phyloP scores from a whole-genome alignment of 1,284 basidiomycete species.

The Cutaneotrichosporon arboriforme region DNA sequence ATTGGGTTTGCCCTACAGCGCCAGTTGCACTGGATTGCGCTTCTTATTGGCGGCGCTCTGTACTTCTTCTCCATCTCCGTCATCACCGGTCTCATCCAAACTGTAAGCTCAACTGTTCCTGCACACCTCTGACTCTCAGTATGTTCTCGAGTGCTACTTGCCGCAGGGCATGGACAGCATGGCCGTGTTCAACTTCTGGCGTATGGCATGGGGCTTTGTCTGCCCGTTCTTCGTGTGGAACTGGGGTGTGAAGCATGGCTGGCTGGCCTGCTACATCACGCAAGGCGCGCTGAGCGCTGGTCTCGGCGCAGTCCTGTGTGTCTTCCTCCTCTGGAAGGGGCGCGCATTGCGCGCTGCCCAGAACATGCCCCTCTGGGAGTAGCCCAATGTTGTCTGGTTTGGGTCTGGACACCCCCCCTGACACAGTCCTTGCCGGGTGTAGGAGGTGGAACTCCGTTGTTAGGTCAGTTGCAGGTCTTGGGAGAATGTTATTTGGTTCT shows the following conservation, averaged over 20 bases:
- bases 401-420: too few species aligned
- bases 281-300: constrained; percentile 33
- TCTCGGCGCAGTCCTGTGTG: constrained; percentile 23
- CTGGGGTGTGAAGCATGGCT: constrained; percentile 32
- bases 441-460: too few species aligned
- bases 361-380: constrained; percentile 23
- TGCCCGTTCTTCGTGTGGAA: constrained; percentile 41
- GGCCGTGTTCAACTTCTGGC: constrained; percentile 46
- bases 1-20: constrained; percentile 34
- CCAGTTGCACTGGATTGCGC: constrained; percentile 39
- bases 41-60: constrained; percentile 39
- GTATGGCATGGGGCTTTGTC: constrained; percentile 40
- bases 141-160: constrained; percentile 44
- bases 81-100: constrained; percentile 27
- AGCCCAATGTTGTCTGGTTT: not conserved
- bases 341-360: constrained; percentile 22
- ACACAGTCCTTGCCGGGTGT: too few species aligned
- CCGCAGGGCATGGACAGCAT: constrained; percentile 38
- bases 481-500: too few species aligned
- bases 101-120: not conserved
- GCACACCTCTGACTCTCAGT: constrained; percentile 7
- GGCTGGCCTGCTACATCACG: constrained; percentile 28
- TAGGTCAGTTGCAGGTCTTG: too few species aligned
- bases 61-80: constrained; percentile 37
- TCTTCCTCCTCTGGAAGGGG: constrained; percentile 33